These are phyloP conservation scores for Taphrina confusa DNA, from an alignment of 1,139 yeast species.

Conservation along the genomic window DNA sequence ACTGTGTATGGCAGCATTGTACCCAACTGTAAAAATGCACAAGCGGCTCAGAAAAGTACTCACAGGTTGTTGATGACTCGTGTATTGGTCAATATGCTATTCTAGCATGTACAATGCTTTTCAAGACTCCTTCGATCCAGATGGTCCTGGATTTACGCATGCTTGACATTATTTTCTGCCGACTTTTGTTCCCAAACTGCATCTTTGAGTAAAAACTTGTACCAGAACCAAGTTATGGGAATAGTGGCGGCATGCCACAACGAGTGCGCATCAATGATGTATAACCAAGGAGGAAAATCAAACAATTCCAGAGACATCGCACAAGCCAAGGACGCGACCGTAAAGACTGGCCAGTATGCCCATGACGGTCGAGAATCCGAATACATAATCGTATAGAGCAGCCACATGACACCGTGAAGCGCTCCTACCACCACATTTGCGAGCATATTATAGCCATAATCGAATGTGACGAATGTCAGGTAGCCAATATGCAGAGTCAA, in stretches of 20 bases:
- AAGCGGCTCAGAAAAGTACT: too few species aligned
- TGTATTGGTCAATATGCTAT: too few species aligned
- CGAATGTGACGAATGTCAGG: conserved; percentile 69
- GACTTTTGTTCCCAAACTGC: conserved; percentile 15
- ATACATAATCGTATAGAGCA: conserved; percentile 45
- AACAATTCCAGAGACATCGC: conserved; percentile 88
- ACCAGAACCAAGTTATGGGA: conserved; percentile 51
- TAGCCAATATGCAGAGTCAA: conserved; percentile 68
- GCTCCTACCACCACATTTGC: conserved; percentile 81
- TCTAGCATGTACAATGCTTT: too few species aligned
- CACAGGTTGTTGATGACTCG: too few species aligned
- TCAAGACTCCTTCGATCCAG: too few species aligned
- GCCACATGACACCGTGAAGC: conserved; percentile 64
- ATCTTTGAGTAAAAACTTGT: conserved; percentile 21
- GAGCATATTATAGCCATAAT: conserved; percentile 90
- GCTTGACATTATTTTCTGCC: conserved; percentile 44
- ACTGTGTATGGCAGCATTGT: too few species aligned
- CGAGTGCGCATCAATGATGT: conserved; percentile 84
- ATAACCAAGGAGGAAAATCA: conserved; percentile 73
- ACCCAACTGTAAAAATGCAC: too few species aligned
- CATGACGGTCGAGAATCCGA: conserved; percentile 43
- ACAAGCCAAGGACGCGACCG: conserved; percentile 57
- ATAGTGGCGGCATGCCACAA: conserved; percentile 68
- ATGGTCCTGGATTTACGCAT: too few species aligned
- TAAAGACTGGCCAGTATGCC: conserved; percentile 56